Percentiles rank a stretch among this genome's conserved stretches.
phyloP scores from a whole-genome alignment of 441 rosid genomes.

The Erodium texanum region DNA sequence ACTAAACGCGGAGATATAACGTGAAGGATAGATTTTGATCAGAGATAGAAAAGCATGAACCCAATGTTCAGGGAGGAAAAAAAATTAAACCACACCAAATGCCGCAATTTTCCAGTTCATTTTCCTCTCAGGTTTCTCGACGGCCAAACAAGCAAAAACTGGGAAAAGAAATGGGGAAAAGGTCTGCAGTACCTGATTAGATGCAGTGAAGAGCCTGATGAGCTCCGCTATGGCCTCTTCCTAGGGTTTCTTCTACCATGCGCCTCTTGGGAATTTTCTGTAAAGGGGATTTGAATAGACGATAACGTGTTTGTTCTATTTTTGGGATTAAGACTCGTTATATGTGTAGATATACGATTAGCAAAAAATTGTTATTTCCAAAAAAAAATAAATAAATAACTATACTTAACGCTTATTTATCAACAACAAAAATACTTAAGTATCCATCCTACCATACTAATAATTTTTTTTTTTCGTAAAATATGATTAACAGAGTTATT shows the following conservation, averaged over 20 bases:
- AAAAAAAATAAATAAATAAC: too few species aligned
- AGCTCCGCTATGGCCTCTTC: neutral
- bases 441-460: too few species aligned
- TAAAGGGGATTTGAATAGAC: neutral
- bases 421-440: too few species aligned
- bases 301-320: neutral
- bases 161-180: neutral
- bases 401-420: too few species aligned
- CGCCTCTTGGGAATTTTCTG: neutral
- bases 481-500: too few species aligned
- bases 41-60: neutral
- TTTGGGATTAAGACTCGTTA: neutral
- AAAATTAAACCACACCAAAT: neutral
- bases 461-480: too few species aligned
- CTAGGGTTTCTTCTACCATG: conserved; percentile 1
- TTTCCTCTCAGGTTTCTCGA: neutral
- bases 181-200: neutral
- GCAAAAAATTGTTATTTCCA: too few species aligned
- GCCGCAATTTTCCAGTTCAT: neutral
- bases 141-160: neutral
- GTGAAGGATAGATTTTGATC: neutral
- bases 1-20: neutral
- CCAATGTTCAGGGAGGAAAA: too few species aligned
- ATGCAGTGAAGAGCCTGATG: neutral
- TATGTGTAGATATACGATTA: too few species aligned